Evolutionary conservation across 2,329 filamentous ascomycete species (phyloP).

Genomic region (Chaetomium olivaceum): DNA sequence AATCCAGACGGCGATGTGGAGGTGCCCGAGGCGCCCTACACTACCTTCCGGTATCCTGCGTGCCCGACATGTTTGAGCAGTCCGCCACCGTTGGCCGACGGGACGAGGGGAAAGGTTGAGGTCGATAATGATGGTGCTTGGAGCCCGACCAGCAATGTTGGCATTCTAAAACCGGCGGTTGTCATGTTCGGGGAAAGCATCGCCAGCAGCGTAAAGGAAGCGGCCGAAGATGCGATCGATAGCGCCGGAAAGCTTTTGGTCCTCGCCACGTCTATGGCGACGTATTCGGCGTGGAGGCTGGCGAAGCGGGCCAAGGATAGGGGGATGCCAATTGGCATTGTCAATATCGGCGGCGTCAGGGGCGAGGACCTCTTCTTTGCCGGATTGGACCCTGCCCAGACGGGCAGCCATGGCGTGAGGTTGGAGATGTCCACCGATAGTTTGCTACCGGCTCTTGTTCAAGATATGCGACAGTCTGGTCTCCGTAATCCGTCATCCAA

Average conservation of each 20-base stretch:
- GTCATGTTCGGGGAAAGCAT: constrained; percentile 98
- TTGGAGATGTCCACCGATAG: constrained; percentile 59
- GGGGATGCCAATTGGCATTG: constrained; percentile 80
- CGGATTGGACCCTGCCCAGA: constrained; percentile 53
- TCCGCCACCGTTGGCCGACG: constrained; percentile 59
- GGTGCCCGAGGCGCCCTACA: constrained; percentile 81
- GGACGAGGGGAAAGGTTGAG: constrained; percentile 58
- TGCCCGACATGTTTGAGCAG: constrained; percentile 76
- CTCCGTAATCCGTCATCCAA: constrained; percentile 11
- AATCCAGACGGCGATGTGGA: constrained; percentile 97
- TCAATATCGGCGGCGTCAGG: constrained; percentile 84
- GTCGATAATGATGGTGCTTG: constrained; percentile 81
- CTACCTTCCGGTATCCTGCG: constrained; percentile 85
- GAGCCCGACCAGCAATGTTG: constrained; percentile 64
- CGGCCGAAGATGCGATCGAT: constrained; percentile 79
- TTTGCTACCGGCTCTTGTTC: constrained; percentile 58
- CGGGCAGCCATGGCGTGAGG: constrained; percentile 55
- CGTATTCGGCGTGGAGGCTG: constrained; percentile 91
- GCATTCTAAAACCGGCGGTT: constrained; percentile 88
- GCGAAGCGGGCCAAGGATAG: constrained; percentile 80
- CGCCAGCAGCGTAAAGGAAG: constrained; percentile 63
- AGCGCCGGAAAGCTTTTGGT: constrained; percentile 73
- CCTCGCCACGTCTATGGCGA: constrained; percentile 86
- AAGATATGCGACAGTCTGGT: constrained; percentile 46
- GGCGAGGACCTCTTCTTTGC: constrained; percentile 74